phyloP scores from a whole-genome alignment of 2,329 filamentous ascomycete species.

The Sordariomycetes sp. region DNA sequence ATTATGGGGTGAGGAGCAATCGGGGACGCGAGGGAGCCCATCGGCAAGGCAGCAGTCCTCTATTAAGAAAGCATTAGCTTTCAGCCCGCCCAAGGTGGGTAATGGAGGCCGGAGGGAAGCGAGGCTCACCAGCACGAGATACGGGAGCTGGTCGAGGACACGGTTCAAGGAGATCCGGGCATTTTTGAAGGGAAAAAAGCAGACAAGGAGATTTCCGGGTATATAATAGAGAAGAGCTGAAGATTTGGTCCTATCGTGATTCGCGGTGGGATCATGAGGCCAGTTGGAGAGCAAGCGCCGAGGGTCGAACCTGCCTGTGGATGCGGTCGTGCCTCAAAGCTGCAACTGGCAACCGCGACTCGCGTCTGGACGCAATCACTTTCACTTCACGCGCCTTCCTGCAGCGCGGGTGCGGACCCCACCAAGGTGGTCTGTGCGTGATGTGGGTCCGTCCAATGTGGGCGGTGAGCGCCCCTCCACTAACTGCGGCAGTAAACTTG shows the following conservation, averaged over 20 bases:
- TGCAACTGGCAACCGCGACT: not conserved
- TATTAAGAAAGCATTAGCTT: not conserved
- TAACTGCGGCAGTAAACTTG: not conserved
- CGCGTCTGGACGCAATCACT: constrained; percentile 6
- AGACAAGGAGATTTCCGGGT: not conserved
- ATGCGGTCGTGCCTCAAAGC: not conserved
- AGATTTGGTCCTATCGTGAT: not conserved
- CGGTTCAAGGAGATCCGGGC: not conserved
- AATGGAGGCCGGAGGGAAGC: not conserved
- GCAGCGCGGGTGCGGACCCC: not conserved
- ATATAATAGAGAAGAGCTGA: not conserved
- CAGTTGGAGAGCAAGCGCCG: not conserved
- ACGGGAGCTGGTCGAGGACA: not conserved
- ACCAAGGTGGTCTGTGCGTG: not conserved
- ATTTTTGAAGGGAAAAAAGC: not conserved
- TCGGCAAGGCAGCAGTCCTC: not conserved
- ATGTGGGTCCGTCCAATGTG: not conserved
- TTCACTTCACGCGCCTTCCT: not conserved
- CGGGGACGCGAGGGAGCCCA: not conserved
- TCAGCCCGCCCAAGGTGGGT: not conserved
- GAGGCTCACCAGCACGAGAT: not conserved
- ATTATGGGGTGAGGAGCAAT: constrained; percentile 32
- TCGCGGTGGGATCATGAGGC: not conserved
- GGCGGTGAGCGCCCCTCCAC: constrained; percentile 5
- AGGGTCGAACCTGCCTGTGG: not conserved